Base-by-base conservation (phyloP, 1,139 yeast genomes). In the Candida albicans region DNA sequence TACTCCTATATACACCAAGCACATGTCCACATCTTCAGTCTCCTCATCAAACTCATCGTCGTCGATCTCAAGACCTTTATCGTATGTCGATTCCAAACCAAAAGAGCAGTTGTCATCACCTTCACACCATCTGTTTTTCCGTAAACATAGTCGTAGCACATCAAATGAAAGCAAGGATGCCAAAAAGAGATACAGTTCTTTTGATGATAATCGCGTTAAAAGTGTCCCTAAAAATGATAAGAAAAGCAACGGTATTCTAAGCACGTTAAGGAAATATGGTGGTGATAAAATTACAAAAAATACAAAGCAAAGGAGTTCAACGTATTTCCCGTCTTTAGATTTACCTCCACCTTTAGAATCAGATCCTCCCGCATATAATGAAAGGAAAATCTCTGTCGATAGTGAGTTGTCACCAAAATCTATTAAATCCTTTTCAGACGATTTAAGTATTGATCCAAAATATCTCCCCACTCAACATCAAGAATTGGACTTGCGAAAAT, bases 121-220 rank as follows among this genome's bases (percentile, higher is more conserved):
- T 2, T 46, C 54, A n/a, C 75, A 81, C 1, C 75, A 77, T 4
- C 71, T 76, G 43, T 72, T 84, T 45, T 82, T 83, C 61, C 68
- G 85, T 48, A 76, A 80, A 47, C 86, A 80, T 52, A 71, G 78
- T 37, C 73, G 82, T 48, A 71, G 83, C 11, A 75, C 74, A 40
- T 78, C 87, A 0, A 77, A 79, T 0, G 87, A 80, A 41, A 34
- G 34, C 36, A 42, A 41, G 36, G 39, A 40, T 9, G 11, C 31
- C 14, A 42, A 42, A 24, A 36, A 33, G 11, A 28, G 37, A 25
- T 34, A 25, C 29, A 37, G 37, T n/a, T 12, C 31, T 8, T 26
- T 31, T 15, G 46, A 46, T 31, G 46, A 41, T 15, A 41, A 30
- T 25, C 45, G 22, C 8, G 31, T 24, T 36, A 43, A 28, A 40